Evolutionary conservation across 495 filamentous ascomycete genomes (phyloP).

Genomic region (Penicillium cataractarum): DNA sequence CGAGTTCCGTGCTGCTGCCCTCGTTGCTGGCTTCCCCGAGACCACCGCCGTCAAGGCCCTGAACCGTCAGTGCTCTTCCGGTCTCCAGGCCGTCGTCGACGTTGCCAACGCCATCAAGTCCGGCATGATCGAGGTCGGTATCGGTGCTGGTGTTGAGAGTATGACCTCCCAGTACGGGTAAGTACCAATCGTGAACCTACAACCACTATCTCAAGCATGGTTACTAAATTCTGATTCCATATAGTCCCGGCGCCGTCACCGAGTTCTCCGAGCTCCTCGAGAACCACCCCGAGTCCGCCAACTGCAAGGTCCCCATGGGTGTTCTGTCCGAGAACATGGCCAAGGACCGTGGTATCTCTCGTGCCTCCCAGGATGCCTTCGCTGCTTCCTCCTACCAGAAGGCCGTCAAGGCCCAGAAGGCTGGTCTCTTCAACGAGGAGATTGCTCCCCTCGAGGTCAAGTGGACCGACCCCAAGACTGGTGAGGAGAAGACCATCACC

Average conservation of each 20-base stretch:
- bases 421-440: conserved; percentile 90
- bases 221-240: background rate
- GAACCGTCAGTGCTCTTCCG: conserved; percentile 91
- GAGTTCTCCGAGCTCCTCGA: conserved; percentile 96
- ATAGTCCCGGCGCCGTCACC: conserved; percentile 78
- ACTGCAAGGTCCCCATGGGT: conserved; percentile 99
- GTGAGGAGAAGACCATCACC: conserved; percentile 80
- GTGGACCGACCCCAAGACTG: conserved; percentile 85
- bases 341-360: conserved; percentile 72
- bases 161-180: conserved; percentile 93
- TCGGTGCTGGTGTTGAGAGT: conserved; percentile 96
- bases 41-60: conserved; percentile 77
- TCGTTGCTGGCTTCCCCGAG: conserved; percentile 91
- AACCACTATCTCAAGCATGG: background rate
- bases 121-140: conserved; percentile 94
- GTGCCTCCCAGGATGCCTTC: conserved; percentile 81
- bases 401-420: conserved; percentile 81
- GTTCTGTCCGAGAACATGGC: conserved; percentile 94
- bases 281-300: conserved; percentile 76
- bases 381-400: conserved; percentile 90
- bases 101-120: conserved; percentile 86
- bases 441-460: conserved; percentile 85
- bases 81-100: conserved; percentile 87
- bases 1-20: conserved; percentile 89
- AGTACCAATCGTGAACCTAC: conserved; percentile 23